A percentile compares a stretch with the other conserved stretches of the same genome.
phyloP scores from a whole-genome alignment of 1,139 yeast species.

The Pichia sp. region DNA sequence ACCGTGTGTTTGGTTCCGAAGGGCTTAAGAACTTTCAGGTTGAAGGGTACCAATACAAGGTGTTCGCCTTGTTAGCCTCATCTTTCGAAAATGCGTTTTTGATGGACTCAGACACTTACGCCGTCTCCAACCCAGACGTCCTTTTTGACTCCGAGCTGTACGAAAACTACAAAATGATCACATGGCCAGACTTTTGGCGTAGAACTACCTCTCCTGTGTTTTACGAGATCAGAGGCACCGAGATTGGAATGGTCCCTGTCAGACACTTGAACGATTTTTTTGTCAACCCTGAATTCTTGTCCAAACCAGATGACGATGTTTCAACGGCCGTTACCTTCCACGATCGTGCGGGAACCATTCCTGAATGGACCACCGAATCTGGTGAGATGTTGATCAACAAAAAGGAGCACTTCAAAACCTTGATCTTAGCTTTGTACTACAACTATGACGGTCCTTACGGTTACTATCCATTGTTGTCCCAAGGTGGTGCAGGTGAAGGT shows the following conservation, averaged over 20 bases:
- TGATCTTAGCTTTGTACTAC: conserved; percentile 52
- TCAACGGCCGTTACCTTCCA: conserved; percentile 34
- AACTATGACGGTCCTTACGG: conserved; percentile 52
- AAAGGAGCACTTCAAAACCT: conserved; percentile 43
- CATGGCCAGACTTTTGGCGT: conserved; percentile 71
- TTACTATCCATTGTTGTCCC: conserved; percentile 50
- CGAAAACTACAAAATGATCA: conserved; percentile 27
- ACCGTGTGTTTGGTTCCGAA: conserved; percentile 35
- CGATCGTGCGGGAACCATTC: conserved; percentile 52
- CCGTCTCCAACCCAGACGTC: conserved; percentile 48
- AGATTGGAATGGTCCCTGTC: conserved; percentile 34
- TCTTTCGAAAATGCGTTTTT: conserved; percentile 49
- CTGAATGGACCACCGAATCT: conserved; percentile 59
- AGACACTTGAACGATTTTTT: conserved; percentile 29
- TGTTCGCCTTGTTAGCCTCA: conserved; percentile 49
- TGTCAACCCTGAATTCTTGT: conserved; percentile 22
- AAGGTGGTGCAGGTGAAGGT: conserved; percentile 60
- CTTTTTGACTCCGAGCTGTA: conserved; percentile 42
- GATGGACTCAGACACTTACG: conserved; percentile 53
- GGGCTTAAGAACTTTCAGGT: conserved; percentile 32
- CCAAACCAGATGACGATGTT: conserved; percentile 21
- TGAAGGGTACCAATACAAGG: conserved; percentile 54
- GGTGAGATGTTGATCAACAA: conserved; percentile 56
- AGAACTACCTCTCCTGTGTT: conserved; percentile 55
- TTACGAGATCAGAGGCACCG: conserved; percentile 48